Conservation (phyloP, 148 eudicot species). For the Amaranthus cruentus region DNA sequence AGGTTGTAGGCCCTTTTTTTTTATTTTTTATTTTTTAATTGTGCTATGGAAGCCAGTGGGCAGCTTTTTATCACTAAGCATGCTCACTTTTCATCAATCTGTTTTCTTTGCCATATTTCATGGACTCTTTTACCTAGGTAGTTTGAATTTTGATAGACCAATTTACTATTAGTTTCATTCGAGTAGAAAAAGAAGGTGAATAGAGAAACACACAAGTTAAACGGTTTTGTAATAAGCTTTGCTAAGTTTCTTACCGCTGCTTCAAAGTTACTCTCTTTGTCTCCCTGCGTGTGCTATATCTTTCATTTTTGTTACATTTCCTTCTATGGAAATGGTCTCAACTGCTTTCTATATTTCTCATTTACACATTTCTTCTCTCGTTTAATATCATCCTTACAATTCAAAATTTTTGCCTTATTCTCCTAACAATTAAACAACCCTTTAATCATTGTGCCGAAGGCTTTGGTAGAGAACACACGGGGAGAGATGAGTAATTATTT, state of each 20-base stretch:
- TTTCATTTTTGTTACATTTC: too few species aligned
- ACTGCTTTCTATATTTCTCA: too few species aligned
- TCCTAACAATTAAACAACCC: too few species aligned
- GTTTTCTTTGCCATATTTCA: background rate
- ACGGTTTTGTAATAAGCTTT: background rate
- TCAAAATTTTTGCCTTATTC: too few species aligned
- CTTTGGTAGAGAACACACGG: too few species aligned
- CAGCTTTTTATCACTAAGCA: background rate
- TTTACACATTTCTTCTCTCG: too few species aligned
- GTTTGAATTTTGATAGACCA: background rate
- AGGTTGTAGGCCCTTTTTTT: background rate
- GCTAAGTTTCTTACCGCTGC: background rate
- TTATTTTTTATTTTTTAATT: too few species aligned
- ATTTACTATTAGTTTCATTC: background rate
- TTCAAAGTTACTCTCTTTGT: background rate
- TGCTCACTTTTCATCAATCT: background rate
- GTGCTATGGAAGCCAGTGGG: background rate
- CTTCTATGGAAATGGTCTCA: too few species aligned
- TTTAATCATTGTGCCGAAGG: too few species aligned
- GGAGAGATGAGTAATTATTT: background rate
- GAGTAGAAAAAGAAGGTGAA: background rate
- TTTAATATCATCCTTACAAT: too few species aligned
- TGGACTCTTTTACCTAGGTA: slow-evolving; percentile 1
- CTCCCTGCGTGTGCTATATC: too few species aligned
- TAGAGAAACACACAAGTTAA: background rate